Percentiles rank a stretch among this genome's conserved stretches.
phyloP scores from a whole-genome alignment of 2,329 filamentous ascomycete species.

The Fusarium sp. region DNA sequence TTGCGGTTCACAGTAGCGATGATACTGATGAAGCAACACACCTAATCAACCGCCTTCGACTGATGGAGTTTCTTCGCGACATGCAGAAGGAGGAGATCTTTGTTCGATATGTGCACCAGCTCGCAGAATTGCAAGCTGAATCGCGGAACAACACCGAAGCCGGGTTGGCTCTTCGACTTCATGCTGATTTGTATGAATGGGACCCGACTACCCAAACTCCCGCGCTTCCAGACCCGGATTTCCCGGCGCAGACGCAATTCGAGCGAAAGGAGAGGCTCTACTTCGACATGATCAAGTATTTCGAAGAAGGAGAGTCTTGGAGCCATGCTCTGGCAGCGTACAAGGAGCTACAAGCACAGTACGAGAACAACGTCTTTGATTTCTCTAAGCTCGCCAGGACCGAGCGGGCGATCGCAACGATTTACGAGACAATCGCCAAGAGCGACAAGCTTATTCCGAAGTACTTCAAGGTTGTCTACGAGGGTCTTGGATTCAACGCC shows the following conservation, averaged over 20 bases:
- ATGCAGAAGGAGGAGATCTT: slow-evolving; percentile 99
- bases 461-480: slow-evolving; percentile 93
- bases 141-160: slow-evolving; percentile 87
- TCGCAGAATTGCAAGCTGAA: slow-evolving; percentile 81
- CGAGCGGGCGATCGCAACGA: slow-evolving; percentile 89
- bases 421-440: slow-evolving; percentile 89
- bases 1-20: slow-evolving; percentile 87
- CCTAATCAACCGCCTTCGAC: slow-evolving; percentile 86
- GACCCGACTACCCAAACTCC: slow-evolving; percentile 77
- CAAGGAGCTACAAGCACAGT: slow-evolving; percentile 90
- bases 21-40: slow-evolving; percentile 79
- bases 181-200: slow-evolving; percentile 95
- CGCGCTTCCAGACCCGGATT: slow-evolving; percentile 78
- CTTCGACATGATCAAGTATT: slow-evolving; percentile 94
- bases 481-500: slow-evolving; percentile 86
- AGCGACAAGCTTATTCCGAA: slow-evolving; percentile 82
- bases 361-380: slow-evolving; percentile 90
- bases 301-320: slow-evolving; percentile 96
- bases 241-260: slow-evolving; percentile 87
- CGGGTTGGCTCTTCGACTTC: slow-evolving; percentile 87
- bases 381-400: slow-evolving; percentile 91
- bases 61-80: slow-evolving; percentile 97
- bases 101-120: slow-evolving; percentile 93
- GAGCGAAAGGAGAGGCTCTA: slow-evolving; percentile 94
- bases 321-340: slow-evolving; percentile 88